Evolutionary conservation across 2,329 filamentous ascomycete genomes (phyloP).

Genomic region (Phyllosticta citriasiana): DNA sequence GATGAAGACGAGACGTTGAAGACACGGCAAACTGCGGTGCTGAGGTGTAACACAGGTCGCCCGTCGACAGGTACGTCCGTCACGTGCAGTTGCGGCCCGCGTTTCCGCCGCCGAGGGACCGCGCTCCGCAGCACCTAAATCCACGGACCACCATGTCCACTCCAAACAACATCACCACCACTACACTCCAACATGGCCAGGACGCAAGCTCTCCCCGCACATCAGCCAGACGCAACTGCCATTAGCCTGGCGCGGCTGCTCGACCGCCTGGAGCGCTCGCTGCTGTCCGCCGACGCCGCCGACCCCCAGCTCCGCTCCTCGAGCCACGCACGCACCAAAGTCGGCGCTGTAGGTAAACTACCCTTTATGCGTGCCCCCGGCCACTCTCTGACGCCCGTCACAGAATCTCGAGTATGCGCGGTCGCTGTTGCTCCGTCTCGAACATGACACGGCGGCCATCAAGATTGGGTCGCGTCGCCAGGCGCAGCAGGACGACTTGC

Average conservation of each 20-base stretch:
- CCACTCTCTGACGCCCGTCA: not conserved
- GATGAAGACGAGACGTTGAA: not conserved
- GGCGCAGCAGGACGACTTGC: conserved; percentile 53
- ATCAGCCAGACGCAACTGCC: conserved; percentile 15
- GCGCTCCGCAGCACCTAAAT: not conserved
- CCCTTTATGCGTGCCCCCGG: not conserved
- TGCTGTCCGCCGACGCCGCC: conserved; percentile 52
- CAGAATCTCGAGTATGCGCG: conserved; percentile 66
- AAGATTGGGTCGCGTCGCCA: conserved; percentile 50
- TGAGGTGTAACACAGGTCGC: not conserved
- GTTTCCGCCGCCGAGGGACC: not conserved
- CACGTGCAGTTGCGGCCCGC: not conserved
- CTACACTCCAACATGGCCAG: not conserved
- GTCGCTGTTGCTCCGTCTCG: conserved; percentile 56
- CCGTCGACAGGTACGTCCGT: not conserved
- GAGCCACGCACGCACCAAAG: conserved; percentile 56
- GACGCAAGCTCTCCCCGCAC: conserved; percentile 1
- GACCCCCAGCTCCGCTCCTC: conserved; percentile 50
- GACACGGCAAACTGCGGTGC: not conserved
- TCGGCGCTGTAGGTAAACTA: conserved; percentile 38
- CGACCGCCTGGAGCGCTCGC: conserved; percentile 52
- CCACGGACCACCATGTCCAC: not conserved
- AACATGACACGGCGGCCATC: conserved; percentile 55
- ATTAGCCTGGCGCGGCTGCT: conserved; percentile 55
- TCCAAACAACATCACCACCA: conserved; percentile 15